phyloP scores from a whole-genome alignment of 805 yeast species.

The Myxozyma melibiosi region DNA sequence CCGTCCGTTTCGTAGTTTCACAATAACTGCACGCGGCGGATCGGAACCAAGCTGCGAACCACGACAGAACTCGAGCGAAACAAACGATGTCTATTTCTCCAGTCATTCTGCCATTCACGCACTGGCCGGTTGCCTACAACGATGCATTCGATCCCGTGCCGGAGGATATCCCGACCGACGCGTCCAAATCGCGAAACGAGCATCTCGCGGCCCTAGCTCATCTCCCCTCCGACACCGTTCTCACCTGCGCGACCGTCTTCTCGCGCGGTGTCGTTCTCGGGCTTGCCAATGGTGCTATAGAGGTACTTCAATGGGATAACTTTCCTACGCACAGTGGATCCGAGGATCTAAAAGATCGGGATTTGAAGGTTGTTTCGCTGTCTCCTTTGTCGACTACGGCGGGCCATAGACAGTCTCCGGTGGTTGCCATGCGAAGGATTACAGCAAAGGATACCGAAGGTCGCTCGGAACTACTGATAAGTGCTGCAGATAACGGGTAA shows the following conservation, averaged over 20 bases:
- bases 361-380: not conserved
- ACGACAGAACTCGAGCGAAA: not conserved
- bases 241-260: slow-evolving; percentile 29
- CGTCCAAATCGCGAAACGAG: not conserved
- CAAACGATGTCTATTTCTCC: slow-evolving; percentile 27
- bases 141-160: slow-evolving; percentile 8
- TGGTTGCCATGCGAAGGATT: slow-evolving; percentile 26
- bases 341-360: not conserved
- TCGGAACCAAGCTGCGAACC: too few species aligned
- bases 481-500: slow-evolving; percentile 32
- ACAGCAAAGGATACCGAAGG: slow-evolving; percentile 33
- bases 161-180: not conserved
- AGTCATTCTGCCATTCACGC: slow-evolving; percentile 31
- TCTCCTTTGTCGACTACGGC: slow-evolving; percentile 31
- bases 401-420: slow-evolving; percentile 30
- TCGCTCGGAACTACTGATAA: slow-evolving; percentile 28
- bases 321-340: not conserved
- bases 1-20: too few species aligned
- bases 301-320: slow-evolving; percentile 31
- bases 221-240: slow-evolving; percentile 21
- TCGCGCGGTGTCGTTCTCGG: slow-evolving; percentile 31
- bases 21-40: too few species aligned
- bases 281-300: slow-evolving; percentile 28
- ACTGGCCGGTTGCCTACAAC: slow-evolving; percentile 28
- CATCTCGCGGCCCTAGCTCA: slow-evolving; percentile 16